phyloP scores from a whole-genome alignment of 2,329 filamentous ascomycete species.

The Dothideomycetes sp. region DNA sequence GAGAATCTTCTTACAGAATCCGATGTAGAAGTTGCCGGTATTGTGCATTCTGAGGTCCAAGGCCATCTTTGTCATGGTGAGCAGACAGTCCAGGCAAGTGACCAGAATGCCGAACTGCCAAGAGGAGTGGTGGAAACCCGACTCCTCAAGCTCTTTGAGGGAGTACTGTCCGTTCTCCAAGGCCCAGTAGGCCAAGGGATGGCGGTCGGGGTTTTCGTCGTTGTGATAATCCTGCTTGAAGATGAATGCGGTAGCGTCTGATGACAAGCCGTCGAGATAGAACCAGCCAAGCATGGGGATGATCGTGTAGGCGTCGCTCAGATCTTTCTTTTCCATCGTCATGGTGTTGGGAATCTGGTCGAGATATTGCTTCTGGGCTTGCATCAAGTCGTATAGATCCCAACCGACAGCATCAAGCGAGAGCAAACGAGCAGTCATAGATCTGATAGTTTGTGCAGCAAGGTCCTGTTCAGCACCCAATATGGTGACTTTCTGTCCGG shows the following conservation, averaged over 20 bases:
- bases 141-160: too few species aligned
- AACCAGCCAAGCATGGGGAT: slow-evolving; percentile 1
- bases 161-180: not conserved
- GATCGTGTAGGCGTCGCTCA: slow-evolving; percentile 2
- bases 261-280: not conserved
- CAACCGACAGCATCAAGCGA: slow-evolving; percentile 4
- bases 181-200: slow-evolving; percentile 2
- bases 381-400: slow-evolving; percentile 3
- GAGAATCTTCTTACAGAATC: slow-evolving; percentile 1
- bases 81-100: not conserved
- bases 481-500: slow-evolving; percentile 7
- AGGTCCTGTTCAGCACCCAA: slow-evolving; percentile 4
- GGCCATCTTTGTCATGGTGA: slow-evolving; percentile 1
- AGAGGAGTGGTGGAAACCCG: not conserved
- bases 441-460: not conserved
- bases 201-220: not conserved
- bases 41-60: slow-evolving; percentile 1
- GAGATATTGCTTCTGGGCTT: slow-evolving; percentile 5
- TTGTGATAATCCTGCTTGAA: not conserved
- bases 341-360: slow-evolving; percentile 3
- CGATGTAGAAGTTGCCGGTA: slow-evolving; percentile 1
- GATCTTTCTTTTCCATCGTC: not conserved
- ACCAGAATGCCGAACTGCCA: not conserved
- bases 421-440: slow-evolving; percentile 2
- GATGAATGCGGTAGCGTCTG: slow-evolving; percentile 1